Percentiles rank a stretch among this genome's conserved stretches.
These are phyloP conservation scores for Macrolepiota fuliginosa DNA, from an alignment of 768 basidiomycete species.

Conservation along the genomic window DNA sequence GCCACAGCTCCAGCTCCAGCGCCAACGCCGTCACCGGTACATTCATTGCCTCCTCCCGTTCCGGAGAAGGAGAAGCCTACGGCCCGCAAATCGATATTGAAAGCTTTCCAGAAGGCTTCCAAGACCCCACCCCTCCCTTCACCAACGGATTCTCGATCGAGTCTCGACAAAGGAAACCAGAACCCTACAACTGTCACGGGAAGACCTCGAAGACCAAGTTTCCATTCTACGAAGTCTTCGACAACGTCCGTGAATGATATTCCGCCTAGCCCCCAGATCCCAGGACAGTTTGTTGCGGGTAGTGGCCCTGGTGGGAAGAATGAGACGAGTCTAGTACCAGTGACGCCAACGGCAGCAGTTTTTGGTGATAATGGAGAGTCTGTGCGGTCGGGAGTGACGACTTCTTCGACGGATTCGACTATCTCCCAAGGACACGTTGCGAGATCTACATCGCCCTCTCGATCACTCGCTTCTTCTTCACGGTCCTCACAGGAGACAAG, in stretches of 20 bases:
- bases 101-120: slow-evolving; percentile 26
- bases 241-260: slow-evolving; percentile 38
- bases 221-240: slow-evolving; percentile 29
- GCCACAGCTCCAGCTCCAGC: slow-evolving; percentile 17
- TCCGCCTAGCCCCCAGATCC: slow-evolving; percentile 64
- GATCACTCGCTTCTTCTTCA: slow-evolving; percentile 43
- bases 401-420: slow-evolving; percentile 32
- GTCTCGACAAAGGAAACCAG: slow-evolving; percentile 34
- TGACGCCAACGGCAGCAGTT: background rate
- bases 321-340: slow-evolving; percentile 11
- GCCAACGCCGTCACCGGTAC: slow-evolving; percentile 10
- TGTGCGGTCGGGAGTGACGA: slow-evolving; percentile 29
- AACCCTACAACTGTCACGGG: slow-evolving; percentile 14
- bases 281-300: slow-evolving; percentile 40
- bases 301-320: slow-evolving; percentile 6
- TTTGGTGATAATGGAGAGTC: slow-evolving; percentile 25
- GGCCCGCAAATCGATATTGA: slow-evolving; percentile 70
- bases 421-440: slow-evolving; percentile 24
- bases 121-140: slow-evolving; percentile 18
- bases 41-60: slow-evolving; percentile 19
- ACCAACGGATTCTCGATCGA: slow-evolving; percentile 27
- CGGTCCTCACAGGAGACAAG: slow-evolving; percentile 39
- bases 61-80: slow-evolving; percentile 43
- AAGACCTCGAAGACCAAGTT: slow-evolving; percentile 6
- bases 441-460: slow-evolving; percentile 29